phyloP scores from a whole-genome alignment of 2,329 filamentous ascomycete species.

The Exophiala sp. region DNA sequence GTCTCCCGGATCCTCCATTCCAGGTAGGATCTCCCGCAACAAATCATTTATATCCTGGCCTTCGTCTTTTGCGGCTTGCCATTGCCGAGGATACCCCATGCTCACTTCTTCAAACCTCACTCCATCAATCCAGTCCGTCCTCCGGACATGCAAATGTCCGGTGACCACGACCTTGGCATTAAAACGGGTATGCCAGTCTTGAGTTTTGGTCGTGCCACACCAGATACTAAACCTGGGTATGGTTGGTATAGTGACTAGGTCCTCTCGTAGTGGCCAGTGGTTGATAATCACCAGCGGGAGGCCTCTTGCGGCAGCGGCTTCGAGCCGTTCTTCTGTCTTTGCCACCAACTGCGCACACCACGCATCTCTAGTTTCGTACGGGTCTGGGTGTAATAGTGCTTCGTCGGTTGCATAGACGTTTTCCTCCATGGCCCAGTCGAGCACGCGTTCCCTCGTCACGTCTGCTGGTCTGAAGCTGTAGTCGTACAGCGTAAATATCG shows the following conservation, averaged over 20 bases:
- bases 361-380: conserved; percentile 22
- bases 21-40: conserved; percentile 26
- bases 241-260: conserved; percentile 24
- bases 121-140: conserved; percentile 28
- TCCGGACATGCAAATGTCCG: conserved; percentile 27
- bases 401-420: conserved; percentile 28
- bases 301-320: conserved; percentile 15
- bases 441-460: conserved; percentile 44
- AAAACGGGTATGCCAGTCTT: conserved; percentile 27
- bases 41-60: conserved; percentile 26
- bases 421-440: conserved; percentile 27
- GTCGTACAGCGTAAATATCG: conserved; percentile 56
- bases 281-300: conserved; percentile 27
- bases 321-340: conserved; percentile 21
- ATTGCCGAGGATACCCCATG: conserved; percentile 28
- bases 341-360: conserved; percentile 25
- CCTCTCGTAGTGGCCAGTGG: conserved; percentile 29
- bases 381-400: conserved; percentile 27
- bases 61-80: conserved; percentile 24
- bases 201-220: conserved; percentile 28
- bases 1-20: conserved; percentile 19
- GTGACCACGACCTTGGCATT: conserved; percentile 29
- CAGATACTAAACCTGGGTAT: conserved; percentile 29
- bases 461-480: conserved; percentile 52
- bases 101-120: conserved; percentile 29